Evolutionary conservation across 768 basidiomycete species (phyloP), one percentile per base, ranked within the genome.

Genomic region (Macrolepiota fuliginosa): DNA sequence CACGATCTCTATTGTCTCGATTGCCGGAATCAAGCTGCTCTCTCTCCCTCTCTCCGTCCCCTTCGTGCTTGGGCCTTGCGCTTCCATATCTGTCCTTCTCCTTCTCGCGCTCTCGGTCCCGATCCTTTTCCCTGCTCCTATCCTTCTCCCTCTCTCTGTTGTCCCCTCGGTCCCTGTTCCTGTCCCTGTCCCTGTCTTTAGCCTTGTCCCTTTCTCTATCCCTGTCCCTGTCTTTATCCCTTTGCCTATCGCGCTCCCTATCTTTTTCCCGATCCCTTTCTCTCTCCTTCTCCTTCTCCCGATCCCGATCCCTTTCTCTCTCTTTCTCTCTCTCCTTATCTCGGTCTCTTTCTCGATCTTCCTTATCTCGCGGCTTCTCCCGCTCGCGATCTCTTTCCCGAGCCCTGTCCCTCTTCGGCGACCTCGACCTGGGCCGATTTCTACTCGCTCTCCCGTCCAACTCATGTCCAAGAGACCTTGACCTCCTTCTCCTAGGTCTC

Each of bases 91-190:
- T 37, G 50, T 61, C 49, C 22, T 45, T 61, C 36, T 62, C 64
- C 45, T 61, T 62, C 25, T 54, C 59, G n/a, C 53, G 19, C 49
- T 25, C 32, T 45, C 42, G 42, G 27, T 63, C 29, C 19, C 54
- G 57, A 13, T 68, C 66, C 39, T 49, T 47, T 19, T 68, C 64
- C 50, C 54, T 58, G 13, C 47, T 29, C 13, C 56, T 56, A 32
- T 64, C 47, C 47, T 35, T 62, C 19, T 61, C 22, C 40, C 13
- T 55, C 40, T 54, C 56, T n/a, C 32, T 22, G 7, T 60, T 24
- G n/a, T 22, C 54, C 40, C 46, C 56, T 13, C 32, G 22, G 7
- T 60, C 35, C 19, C 51, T 10, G n/a, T 56, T 25, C 32, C 54
- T 37, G 19, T 66, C 64, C 35, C 58, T 51, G 12, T 66, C 67